Base-by-base conservation (phyloP, 768 basidiomycete species). In the Fomitopsis pulvina region DNA sequence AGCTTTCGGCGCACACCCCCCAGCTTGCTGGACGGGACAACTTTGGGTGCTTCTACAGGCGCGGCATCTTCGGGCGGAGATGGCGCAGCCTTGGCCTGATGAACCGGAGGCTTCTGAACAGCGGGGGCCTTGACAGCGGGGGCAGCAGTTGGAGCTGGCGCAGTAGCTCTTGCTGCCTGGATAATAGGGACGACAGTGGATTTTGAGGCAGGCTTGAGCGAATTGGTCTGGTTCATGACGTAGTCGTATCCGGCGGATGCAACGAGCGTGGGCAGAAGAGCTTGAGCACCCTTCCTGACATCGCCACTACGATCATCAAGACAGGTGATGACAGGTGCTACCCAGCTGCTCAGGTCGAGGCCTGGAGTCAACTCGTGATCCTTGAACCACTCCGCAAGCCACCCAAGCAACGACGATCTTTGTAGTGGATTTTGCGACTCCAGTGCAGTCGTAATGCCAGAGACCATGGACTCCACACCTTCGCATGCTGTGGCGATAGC, bases 231-330 rank as follows among this genome's bases (percentile, higher is more conserved):
- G 29, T 89, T 83, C 73, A 96, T 74, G 44, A 98, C 84, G 59
- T 81, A 81, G 56, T 92, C 88, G 60, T 80, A 92, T 4, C 96
- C 92, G 27, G 81, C 82, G 41, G 67, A 80, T 2, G 75, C 68
- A 43, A 98, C 83, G 49, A 99, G 66, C 39, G 72, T 68, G 0
- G 92, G 91, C 12, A 99, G 67, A 25, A 97, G 63, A 1, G 83
- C 82, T 56, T 90, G 87, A 4, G 93, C 92, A 12, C 82, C 84
- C 67, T 98, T 98, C 50, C 96, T 81, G 20, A 98, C 89, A 63
- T 99, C 96, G 10, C 77, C 77, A 60, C 71, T 95, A 26, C 92
- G 81, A 65, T 99, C 96, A 61, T 99, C 96, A 28, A 99, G 76
- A 53, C 81, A 92, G 2, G 76, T 65, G 16, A 99, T 77, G 24